Percentiles rank a stretch among this genome's conserved stretches.
Evolutionary conservation across 78 protist species (phyloP).

Genomic region (Diacronema lutheri): DNA sequence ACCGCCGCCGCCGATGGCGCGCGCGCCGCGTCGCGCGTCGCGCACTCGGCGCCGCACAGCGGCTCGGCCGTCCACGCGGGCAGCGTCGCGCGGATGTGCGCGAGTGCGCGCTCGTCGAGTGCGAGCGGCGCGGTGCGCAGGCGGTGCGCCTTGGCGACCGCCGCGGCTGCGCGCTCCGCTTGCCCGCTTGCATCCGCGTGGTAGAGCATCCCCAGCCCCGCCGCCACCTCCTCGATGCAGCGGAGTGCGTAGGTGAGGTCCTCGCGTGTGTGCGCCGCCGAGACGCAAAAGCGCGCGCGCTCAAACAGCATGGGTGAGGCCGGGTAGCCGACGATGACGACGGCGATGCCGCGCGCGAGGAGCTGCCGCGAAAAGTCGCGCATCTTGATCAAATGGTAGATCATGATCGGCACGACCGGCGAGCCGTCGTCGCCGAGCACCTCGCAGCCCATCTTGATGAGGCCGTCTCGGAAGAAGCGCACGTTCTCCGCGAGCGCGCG

Average conservation of each 20-base stretch:
- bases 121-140: not conserved
- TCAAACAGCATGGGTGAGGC: conserved; percentile 90
- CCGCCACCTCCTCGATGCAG: not conserved
- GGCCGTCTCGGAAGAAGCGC: conserved; percentile 66
- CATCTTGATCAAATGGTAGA: conserved; percentile 88
- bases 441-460: conserved; percentile 48
- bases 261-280: conserved; percentile 87
- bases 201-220: not conserved
- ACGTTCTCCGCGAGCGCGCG: conserved; percentile 70
- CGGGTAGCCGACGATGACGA: conserved; percentile 98
- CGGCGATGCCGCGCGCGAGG: conserved; percentile 64
- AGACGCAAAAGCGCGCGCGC: conserved; percentile 94
- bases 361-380: conserved; percentile 33
- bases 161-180: too few relatives aligned
- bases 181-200: too few relatives aligned
- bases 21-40: too few relatives aligned
- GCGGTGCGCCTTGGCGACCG: not conserved
- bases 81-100: not conserved
- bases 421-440: conserved; percentile 80
- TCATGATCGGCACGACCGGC: conserved; percentile 94
- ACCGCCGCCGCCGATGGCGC: too few relatives aligned
- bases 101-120: not conserved
- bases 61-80: not conserved
- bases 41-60: not conserved
- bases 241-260: conserved; percentile 75